Base-by-base conservation (phyloP, 768 basidiomycete genomes). In the Agrocybe chaxingu region DNA sequence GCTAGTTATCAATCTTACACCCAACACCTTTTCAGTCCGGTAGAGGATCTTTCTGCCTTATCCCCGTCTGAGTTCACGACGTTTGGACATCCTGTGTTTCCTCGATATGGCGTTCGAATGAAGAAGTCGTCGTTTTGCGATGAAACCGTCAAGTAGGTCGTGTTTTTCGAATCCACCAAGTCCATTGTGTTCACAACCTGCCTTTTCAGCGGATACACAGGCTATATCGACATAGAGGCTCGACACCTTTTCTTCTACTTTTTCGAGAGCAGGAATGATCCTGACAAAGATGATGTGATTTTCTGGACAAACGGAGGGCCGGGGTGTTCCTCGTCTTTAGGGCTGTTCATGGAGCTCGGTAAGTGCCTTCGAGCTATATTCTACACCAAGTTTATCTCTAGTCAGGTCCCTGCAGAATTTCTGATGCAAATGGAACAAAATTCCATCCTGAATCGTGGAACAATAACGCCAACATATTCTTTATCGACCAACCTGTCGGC, bases 161-260 rank as follows among this genome's bases (percentile, higher is more conserved):
- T 11, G 36, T 3, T 37, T 37, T 34, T 29, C 42, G 11, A 8
- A 24, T 11, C 11, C 10, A 8, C 11, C 7, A 6, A 2, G n/a
- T 24, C 9, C 12, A 33, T 34, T 45, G 2, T 44, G 2, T 9
- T 41, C 16, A 16, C 1, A 12, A 24, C n/a, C 9, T 43, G 12
- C n/a, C 24, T 34, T 24, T 5, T 3, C 24, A 84, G 80, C 13
- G 67, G 75, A 1, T 87, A 81, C 60, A 84, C 83, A 0, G 85
- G 85, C 8, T 86, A 86, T 56, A 82, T 87, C 47, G 84, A 86
- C 52, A 73, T 84, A 40, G 70, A 80, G 59, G 72, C 81, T 4
- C 73, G 82, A 4, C 84, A 85, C 58, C 55, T 85, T 12, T 85
- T 85, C 61, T 89, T 89, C 72, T 86, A 86, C 69, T 89, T 89